Conservation (phyloP, 495 filamentous ascomycete species). For the Hypoxylon subgilvum region DNA sequence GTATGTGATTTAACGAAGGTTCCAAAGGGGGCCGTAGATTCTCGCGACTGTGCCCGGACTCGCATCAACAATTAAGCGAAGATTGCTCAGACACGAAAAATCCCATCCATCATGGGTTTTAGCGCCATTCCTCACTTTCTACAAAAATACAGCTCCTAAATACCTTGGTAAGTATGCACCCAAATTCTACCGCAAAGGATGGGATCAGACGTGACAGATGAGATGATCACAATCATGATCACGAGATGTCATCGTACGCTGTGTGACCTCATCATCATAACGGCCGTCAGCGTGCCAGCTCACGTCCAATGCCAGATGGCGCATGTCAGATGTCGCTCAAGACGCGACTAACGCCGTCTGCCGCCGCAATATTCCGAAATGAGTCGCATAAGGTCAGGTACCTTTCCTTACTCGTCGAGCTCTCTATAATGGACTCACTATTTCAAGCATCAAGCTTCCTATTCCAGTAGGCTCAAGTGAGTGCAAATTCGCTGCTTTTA, state of each 20-base stretch:
- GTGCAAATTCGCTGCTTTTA: conserved; percentile 1
- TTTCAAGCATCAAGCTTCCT: conserved; percentile 1
- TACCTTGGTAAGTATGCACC: no score
- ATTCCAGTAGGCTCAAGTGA: conserved; percentile 13
- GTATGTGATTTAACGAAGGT: no score
- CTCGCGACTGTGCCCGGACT: neutral
- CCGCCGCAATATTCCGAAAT: conserved; percentile 14
- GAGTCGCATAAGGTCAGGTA: neutral
- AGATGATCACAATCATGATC: conserved; percentile 1
- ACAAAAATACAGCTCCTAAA: no score
- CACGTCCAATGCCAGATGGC: neutral
- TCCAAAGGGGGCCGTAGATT: no score
- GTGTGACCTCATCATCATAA: conserved; percentile 24
- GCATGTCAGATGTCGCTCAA: conserved; percentile 1
- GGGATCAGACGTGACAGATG: no score
- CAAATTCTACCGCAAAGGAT: neutral
- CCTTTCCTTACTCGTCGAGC: neutral
- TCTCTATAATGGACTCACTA: neutral
- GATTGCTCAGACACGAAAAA: no score
- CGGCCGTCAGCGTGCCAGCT: conserved; percentile 8
- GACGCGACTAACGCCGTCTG: conserved; percentile 2
- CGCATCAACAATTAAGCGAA: conserved; percentile 18
- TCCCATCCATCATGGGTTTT: neutral
- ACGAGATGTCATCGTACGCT: conserved; percentile 26
- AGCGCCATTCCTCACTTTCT: no score